A percentile compares a stretch with the other conserved stretches of the same genome.
These are phyloP conservation scores for Phaeomoniella chlamydospora DNA, from an alignment of 2,329 filamentous ascomycete genomes.

Conservation along the genomic window DNA sequence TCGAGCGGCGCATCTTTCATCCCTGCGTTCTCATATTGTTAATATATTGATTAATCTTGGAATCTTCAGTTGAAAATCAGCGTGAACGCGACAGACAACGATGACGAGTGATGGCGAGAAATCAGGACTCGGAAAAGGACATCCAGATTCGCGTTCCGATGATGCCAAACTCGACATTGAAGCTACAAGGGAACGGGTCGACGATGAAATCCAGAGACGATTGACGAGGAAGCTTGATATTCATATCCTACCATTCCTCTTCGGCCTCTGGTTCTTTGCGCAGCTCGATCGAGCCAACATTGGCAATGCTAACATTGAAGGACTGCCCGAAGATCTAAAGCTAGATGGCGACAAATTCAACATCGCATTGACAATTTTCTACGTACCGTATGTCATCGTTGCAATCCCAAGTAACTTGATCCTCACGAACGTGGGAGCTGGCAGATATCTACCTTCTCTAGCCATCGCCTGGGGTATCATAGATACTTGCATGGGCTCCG, in stretches of 20 bases:
- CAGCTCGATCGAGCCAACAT: conserved; percentile 16
- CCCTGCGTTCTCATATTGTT: too few relatives aligned
- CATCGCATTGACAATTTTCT: conserved; percentile 23
- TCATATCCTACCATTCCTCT: conserved; percentile 1
- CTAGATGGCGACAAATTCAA: conserved; percentile 19
- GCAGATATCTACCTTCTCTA: background rate
- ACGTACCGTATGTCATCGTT: conserved; percentile 24
- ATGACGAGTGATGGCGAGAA: too few relatives aligned
- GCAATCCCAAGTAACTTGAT: conserved; percentile 1
- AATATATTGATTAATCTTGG: too few relatives aligned
- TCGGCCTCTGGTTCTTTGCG: background rate
- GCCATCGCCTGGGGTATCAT: background rate
- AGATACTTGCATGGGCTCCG: conserved; percentile 15
- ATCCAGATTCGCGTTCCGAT: too few relatives aligned
- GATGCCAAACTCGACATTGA: too few relatives aligned
- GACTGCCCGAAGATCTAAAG: conserved; percentile 12
- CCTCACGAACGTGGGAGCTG: background rate
- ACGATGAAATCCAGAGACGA: background rate
- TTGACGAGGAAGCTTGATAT: conserved; percentile 1
- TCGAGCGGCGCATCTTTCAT: too few relatives aligned
- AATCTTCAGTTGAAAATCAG: too few relatives aligned
- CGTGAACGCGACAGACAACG: too few relatives aligned
- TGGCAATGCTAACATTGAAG: conserved; percentile 21
- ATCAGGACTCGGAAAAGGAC: too few relatives aligned
- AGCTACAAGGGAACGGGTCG: too few relatives aligned